Evolutionary conservation across 108 stramenopile genomes (phyloP), one percentile per base, ranked within the genome.

Genomic region (Skeletonema potamos): DNA sequence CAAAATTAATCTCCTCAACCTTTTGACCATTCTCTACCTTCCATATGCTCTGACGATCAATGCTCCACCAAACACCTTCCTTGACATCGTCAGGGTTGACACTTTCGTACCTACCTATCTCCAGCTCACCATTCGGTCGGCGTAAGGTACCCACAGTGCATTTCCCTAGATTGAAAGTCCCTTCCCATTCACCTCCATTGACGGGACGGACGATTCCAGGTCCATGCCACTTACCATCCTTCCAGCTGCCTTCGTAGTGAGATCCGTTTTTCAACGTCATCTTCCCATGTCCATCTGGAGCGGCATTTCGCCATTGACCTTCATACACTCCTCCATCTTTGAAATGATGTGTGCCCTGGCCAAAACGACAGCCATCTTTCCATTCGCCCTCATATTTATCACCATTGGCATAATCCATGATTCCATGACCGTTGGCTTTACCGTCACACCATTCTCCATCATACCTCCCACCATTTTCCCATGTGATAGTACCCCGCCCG

Each of bases 391-490:
- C 82, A 24, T 82, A 85, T 29, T 18, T 58, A 54, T 79, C 80
- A 20, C 84, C 84, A 29, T 85, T 82, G 41, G 73, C 68, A 44
- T 80, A 85, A 48, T 76, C 48, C 78, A 81, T 85, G 9, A 81
- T 56, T 8, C 84, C 84, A 61, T 39, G 58, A 2, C 84, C 84
- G 58, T 82, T 74, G 30, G 82, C 79, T 46, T 80, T 82, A 3
- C 84, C 84, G 46, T 85, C 78, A 26, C 75, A 54, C 84, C 84
- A 85, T 34, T 82, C 82, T n/a, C 84, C 84, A 28, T 59, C 74
- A 68, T 85, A 85, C 43, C 68, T 76, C 2, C 82, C 84, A 13
- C 84, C 84, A 33, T 85, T 79, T 39, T 74, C 80, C 84, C 82
- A 83, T 1, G 74, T 71, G 8, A 85, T 67, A 0, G 59, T 62